Evolutionary conservation across 306 rosid species (phyloP), one percentile per base, ranked within the genome.

Genomic region (Vachellia collinsii): DNA sequence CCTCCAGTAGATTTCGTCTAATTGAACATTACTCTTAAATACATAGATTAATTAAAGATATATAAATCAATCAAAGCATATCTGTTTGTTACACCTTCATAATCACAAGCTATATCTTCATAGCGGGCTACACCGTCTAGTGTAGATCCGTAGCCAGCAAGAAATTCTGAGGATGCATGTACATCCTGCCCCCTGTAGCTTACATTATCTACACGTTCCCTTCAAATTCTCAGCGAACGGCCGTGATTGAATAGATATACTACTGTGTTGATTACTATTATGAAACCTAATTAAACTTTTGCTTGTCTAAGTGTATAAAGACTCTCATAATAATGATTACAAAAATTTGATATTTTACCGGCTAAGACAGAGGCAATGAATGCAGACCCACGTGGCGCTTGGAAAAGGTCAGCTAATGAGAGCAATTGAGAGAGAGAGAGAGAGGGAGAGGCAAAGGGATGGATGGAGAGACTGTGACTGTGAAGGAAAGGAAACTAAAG

Each of bases 401-500:
- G 65, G 56, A 34, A 59, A 65, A n/a, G 38, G 17, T 72, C 67
- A 63, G 70, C 34, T 29, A 2, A 44, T 44, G 12, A 44, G 11
- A 38, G 58, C 72, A 53, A 67, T 50, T 59, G 80, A 77, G 82
- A 80, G 74, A 11, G 81, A 67, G 77, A 78, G 77, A 44, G 77
- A 36, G 41, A 78, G 77, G 37, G 78, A 25, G 42, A 85, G 78
- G 82, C 70, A 74, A 71, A 73, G 80, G 10, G 22, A 54, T 19
- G 74, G 81, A 23, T 4, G 82, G 84, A 65, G 82, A 83, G 85
- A 61, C 85, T 81, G 86, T n/a, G 89, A 69, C 85, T 81, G 86
- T 20, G 89, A 89, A 86, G 89, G 81, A 78, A 91, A 89, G 92
- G 70, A 87, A 85, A 79, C 47, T 4, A 62, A 7, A 71, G 38